Conservation (phyloP, 345 rosid genomes). For the Trapa incisa region DNA sequence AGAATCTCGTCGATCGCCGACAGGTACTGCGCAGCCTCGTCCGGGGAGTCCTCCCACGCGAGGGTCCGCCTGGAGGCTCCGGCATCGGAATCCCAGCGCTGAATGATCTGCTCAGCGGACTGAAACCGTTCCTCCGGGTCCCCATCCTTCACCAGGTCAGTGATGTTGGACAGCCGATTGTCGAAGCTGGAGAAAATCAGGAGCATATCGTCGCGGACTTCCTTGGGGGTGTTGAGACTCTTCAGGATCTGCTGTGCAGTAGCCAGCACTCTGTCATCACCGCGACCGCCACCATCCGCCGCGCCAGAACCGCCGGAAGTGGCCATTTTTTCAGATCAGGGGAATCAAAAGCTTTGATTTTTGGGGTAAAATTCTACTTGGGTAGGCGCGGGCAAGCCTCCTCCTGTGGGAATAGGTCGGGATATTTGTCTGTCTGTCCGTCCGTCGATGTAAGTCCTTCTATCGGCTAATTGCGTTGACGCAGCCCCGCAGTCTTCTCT, state of each 20-base stretch:
- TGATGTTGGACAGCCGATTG: constrained; percentile 78
- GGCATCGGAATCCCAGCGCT: constrained; percentile 41
- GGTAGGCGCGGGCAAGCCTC: too few species aligned
- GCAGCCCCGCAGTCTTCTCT: too few species aligned
- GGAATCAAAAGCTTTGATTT: too few species aligned
- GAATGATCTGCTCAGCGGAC: constrained; percentile 55
- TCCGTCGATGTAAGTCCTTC: too few species aligned
- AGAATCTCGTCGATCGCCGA: constrained; percentile 72
- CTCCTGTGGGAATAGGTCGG: too few species aligned
- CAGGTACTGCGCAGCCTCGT: constrained; percentile 50
- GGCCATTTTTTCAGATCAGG: neutral
- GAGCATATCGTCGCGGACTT: constrained; percentile 90
- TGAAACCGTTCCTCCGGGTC: constrained; percentile 34
- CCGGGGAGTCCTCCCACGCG: constrained; percentile 62
- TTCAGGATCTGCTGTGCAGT: constrained; percentile 95
- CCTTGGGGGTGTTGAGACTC: constrained; percentile 78
- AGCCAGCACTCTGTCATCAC: constrained; percentile 88
- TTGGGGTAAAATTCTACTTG: too few species aligned
- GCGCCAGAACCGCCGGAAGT: neutral
- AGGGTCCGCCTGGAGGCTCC: constrained; percentile 12
- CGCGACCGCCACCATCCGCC: constrained; percentile 7
- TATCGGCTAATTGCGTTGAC: too few species aligned
- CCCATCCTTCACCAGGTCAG: constrained; percentile 38
- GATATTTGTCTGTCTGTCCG: too few species aligned
- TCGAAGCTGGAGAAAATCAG: constrained; percentile 89